Percentiles rank a stretch among this genome's conserved stretches.
phyloP scores from a whole-genome alignment of 2,329 filamentous ascomycete genomes.

The Lomentospora prolificans region DNA sequence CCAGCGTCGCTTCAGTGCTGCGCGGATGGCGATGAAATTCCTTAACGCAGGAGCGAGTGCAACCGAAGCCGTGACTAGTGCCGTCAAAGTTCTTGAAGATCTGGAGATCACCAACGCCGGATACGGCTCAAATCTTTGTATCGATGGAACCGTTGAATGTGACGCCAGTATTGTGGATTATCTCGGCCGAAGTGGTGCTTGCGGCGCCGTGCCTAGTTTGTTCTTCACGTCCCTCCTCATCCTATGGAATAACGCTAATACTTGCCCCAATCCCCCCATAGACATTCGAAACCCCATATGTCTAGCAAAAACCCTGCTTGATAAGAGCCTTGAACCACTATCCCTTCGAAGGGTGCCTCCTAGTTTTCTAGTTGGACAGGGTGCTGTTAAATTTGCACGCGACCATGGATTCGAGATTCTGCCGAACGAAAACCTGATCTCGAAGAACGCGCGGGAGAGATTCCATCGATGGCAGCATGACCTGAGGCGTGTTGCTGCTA shows the following conservation, averaged over 20 bases:
- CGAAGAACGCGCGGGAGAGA: constrained; percentile 66
- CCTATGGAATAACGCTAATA: constrained; percentile 8
- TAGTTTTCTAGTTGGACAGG: constrained; percentile 79
- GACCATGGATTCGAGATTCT: constrained; percentile 66
- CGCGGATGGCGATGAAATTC: constrained; percentile 72
- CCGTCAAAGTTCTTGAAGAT: constrained; percentile 81
- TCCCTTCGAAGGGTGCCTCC: constrained; percentile 83
- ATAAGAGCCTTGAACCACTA: constrained; percentile 65
- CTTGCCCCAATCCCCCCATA: too few relatives aligned
- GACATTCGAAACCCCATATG: constrained; percentile 90
- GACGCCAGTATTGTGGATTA: constrained; percentile 93
- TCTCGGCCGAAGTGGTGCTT: constrained; percentile 81
- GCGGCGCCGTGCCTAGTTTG: constrained; percentile 82
- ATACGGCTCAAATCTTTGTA: constrained; percentile 87
- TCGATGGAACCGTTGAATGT: constrained; percentile 85
- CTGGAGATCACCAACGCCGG: constrained; percentile 94
- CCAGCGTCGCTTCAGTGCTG: constrained; percentile 48
- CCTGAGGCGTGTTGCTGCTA: constrained; percentile 35
- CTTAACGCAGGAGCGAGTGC: constrained; percentile 70
- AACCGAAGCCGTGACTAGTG: constrained; percentile 80
- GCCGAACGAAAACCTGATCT: constrained; percentile 70
- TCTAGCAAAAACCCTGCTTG: constrained; percentile 72
- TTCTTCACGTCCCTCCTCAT: constrained; percentile 13
- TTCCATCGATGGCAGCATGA: constrained; percentile 73
- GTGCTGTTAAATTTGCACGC: constrained; percentile 77